phyloP scores from a whole-genome alignment of 345 rosid species.

The Excoecaria cochinchinensis region DNA sequence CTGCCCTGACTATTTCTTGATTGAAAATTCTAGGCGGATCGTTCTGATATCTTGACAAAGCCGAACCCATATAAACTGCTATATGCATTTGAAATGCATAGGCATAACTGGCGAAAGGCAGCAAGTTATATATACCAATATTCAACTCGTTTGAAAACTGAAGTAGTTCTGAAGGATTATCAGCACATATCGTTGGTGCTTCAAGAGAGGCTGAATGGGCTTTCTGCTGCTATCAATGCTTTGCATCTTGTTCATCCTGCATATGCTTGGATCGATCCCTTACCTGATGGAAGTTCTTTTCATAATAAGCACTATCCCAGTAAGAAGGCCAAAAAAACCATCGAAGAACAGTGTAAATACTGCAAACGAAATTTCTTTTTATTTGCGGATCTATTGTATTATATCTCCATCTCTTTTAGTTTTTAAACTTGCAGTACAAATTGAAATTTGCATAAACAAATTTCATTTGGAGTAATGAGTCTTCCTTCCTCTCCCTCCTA shows the following conservation, averaged over 20 bases:
- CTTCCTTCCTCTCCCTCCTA: background rate
- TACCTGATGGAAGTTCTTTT: conserved; percentile 40
- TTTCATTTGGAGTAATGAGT: background rate
- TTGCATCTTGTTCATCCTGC: conserved; percentile 74
- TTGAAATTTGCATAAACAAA: too few relatives aligned
- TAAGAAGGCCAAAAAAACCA: conserved; percentile 68
- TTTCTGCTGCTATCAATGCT: conserved; percentile 89
- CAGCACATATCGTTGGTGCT: conserved; percentile 51
- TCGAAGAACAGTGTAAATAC: conserved; percentile 53
- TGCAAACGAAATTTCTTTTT: background rate
- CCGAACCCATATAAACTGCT: conserved; percentile 89
- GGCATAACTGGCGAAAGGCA: conserved; percentile 91
- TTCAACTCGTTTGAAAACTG: conserved; percentile 70
- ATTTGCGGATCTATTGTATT: background rate
- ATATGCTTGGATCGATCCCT: conserved; percentile 85
- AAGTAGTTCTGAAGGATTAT: conserved; percentile 53
- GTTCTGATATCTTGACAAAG: conserved; percentile 66
- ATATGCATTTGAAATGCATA: conserved; percentile 89
- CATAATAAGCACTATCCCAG: conserved; percentile 49
- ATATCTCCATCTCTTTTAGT: background rate
- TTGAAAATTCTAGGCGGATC: conserved; percentile 65
- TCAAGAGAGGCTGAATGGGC: conserved; percentile 86
- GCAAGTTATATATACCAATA: conserved; percentile 81
- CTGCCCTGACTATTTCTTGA: conserved; percentile 12
- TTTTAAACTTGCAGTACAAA: background rate